Percentiles rank a stretch among this genome's conserved stretches.
These are phyloP conservation scores for Dactylonectria macrodidyma DNA, from an alignment of 2,329 filamentous ascomycete genomes.

Conservation along the genomic window DNA sequence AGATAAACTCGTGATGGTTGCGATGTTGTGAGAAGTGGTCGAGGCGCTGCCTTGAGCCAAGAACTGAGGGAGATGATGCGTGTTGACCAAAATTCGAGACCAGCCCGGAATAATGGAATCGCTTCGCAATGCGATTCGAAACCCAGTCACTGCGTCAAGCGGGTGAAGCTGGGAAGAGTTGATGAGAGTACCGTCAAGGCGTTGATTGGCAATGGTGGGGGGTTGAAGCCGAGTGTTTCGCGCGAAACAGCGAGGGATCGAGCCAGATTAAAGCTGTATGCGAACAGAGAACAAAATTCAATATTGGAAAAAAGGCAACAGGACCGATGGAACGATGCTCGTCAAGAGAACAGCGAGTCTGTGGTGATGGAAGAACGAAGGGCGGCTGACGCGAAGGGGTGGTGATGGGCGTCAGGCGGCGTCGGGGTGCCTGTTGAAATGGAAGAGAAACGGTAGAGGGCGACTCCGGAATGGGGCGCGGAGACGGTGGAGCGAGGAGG, in stretches of 20 bases:
- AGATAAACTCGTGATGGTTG: constrained; percentile 17
- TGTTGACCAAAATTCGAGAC: constrained; percentile 60
- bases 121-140: constrained; percentile 48
- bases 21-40: constrained; percentile 36
- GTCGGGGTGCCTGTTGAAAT: constrained; percentile 47
- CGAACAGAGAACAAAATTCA: constrained; percentile 57
- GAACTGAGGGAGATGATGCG: constrained; percentile 44
- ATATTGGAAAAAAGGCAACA: constrained; percentile 49
- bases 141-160: constrained; percentile 63
- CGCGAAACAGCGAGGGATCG: constrained; percentile 48
- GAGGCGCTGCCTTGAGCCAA: constrained; percentile 55
- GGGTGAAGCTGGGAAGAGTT: constrained; percentile 54
- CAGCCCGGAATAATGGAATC: constrained; percentile 60
- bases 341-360: constrained; percentile 47
- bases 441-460: constrained; percentile 47
- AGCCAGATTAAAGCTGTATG: constrained; percentile 60
- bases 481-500: constrained; percentile 52
- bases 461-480: constrained; percentile 51
- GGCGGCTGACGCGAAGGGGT: constrained; percentile 46
- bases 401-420: constrained; percentile 42
- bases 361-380: constrained; percentile 47
- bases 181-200: constrained; percentile 59
- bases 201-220: constrained; percentile 47
- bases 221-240: constrained; percentile 50
- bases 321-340: constrained; percentile 44